Evolutionary conservation across 345 rosid genomes (phyloP).

Genomic region (Boechera retrofracta): DNA sequence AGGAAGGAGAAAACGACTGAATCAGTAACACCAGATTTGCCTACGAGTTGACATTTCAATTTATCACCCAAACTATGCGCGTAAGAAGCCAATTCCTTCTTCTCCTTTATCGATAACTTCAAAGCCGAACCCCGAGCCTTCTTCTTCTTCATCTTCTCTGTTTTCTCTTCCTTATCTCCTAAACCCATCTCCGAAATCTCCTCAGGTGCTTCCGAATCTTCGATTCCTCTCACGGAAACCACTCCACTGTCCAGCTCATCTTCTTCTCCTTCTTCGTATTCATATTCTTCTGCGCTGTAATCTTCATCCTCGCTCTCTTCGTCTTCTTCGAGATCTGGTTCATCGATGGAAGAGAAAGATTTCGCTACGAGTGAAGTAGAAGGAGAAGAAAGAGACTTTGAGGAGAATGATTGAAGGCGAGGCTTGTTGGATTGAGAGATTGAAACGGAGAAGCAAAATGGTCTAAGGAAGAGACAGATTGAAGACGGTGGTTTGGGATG

Average conservation of each 20-base stretch:
- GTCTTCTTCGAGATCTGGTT: constrained; percentile 24
- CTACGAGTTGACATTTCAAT: constrained; percentile 76
- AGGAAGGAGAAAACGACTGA: constrained; percentile 65
- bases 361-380: constrained; percentile 26
- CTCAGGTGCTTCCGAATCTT: constrained; percentile 32
- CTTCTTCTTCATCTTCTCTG: constrained; percentile 42
- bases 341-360: constrained; percentile 30
- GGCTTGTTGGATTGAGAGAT: constrained; percentile 21
- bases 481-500: constrained; percentile 37
- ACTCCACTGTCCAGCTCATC: constrained; percentile 36
- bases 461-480: constrained; percentile 25
- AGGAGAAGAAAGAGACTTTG: constrained; percentile 19
- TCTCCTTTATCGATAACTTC: constrained; percentile 71
- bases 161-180: constrained; percentile 27
- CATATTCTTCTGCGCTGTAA: constrained; percentile 30
- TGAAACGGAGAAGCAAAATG: constrained; percentile 28
- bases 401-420: constrained; percentile 12
- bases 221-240: constrained; percentile 24
- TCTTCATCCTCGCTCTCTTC: constrained; percentile 36
- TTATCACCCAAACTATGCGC: constrained; percentile 80
- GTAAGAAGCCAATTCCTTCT: constrained; percentile 82
- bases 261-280: constrained; percentile 37
- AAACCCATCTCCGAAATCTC: constrained; percentile 24
- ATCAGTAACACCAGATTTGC: constrained; percentile 83
- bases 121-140: constrained; percentile 35